A percentile compares a stretch with the other conserved stretches of the same genome.
These are phyloP conservation scores for Flaveria trinervia DNA, from an alignment of 129 eudicot species.

Conservation along the genomic window DNA sequence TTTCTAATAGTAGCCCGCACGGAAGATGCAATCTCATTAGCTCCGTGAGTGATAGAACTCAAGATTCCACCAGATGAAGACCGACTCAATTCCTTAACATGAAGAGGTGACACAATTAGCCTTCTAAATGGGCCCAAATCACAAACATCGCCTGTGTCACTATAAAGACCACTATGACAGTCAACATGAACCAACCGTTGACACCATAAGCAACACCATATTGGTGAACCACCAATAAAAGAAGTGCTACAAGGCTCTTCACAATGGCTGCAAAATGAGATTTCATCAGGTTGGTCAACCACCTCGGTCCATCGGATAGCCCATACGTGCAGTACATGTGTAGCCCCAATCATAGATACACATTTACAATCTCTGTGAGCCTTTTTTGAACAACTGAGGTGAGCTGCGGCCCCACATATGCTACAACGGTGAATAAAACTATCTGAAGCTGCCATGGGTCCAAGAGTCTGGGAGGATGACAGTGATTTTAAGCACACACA, in stretches of 20 bases:
- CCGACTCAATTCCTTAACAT: slow-evolving; percentile 67
- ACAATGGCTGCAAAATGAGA: slow-evolving; percentile 87
- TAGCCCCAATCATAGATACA: slow-evolving; percentile 78
- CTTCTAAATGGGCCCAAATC: slow-evolving; percentile 91
- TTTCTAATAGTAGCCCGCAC: slow-evolving; percentile 89
- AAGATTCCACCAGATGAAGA: slow-evolving; percentile 72
- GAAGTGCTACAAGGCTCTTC: slow-evolving; percentile 95
- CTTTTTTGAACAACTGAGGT: slow-evolving; percentile 70
- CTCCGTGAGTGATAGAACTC: slow-evolving; percentile 94
- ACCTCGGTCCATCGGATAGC: slow-evolving; percentile 92
- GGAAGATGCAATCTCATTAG: slow-evolving; percentile 97
- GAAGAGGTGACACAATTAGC: slow-evolving; percentile 80
- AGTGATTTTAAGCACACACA: slow-evolving; percentile 92
- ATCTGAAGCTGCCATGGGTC: slow-evolving; percentile 69
- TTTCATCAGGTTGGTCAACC: slow-evolving; percentile 84
- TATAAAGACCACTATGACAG: slow-evolving; percentile 74
- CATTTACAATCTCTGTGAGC: slow-evolving; percentile 94
- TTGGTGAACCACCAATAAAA: slow-evolving; percentile 96
- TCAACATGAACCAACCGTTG: slow-evolving; percentile 89
- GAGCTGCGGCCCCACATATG: slow-evolving; percentile 93
- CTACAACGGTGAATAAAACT: slow-evolving; percentile 73
- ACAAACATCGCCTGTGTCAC: slow-evolving; percentile 92
- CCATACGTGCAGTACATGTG: slow-evolving; percentile 86
- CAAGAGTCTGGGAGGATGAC: slow-evolving; percentile 78
- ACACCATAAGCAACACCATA: slow-evolving; percentile 57